phyloP scores from a whole-genome alignment of 805 yeast species.

The Sugiyamaella smithiae region DNA sequence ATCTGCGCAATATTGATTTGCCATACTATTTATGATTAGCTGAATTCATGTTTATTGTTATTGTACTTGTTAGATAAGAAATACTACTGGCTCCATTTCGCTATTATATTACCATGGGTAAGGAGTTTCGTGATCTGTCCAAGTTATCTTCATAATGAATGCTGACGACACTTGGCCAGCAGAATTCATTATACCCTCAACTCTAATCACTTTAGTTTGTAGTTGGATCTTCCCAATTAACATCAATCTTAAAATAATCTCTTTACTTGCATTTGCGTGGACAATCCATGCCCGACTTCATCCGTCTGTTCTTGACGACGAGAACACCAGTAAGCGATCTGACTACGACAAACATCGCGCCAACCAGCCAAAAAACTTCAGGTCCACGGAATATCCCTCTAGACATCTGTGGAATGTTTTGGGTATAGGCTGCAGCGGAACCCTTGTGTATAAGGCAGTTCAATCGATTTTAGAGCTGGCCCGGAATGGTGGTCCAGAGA shows the following conservation, averaged over 20 bases:
- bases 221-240: constrained; percentile 8
- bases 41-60: too few relatives aligned
- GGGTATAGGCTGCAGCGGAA: neutral
- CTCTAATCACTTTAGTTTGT: neutral
- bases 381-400: constrained; percentile 10
- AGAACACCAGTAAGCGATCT: neutral
- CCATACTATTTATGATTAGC: too few relatives aligned
- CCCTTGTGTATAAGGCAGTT: neutral
- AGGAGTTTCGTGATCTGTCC: too few relatives aligned
- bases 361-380: neutral
- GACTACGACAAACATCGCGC: neutral
- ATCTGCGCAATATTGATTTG: too few relatives aligned
- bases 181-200: constrained; percentile 6
- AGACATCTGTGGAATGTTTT: constrained; percentile 8
- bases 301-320: constrained; percentile 12
- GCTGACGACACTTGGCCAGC: constrained; percentile 18
- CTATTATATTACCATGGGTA: too few relatives aligned
- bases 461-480: neutral
- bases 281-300: constrained; percentile 11
- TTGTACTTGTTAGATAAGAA: too few relatives aligned
- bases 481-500: neutral
- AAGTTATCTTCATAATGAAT: neutral
- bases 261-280: constrained; percentile 13
- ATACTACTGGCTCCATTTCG: too few relatives aligned
- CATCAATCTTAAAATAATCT: constrained; percentile 13